A percentile compares a stretch with the other conserved stretches of the same genome.
These are phyloP conservation scores for Saturnispora saitoi DNA, from an alignment of 805 yeast genomes.

Conservation along the genomic window DNA sequence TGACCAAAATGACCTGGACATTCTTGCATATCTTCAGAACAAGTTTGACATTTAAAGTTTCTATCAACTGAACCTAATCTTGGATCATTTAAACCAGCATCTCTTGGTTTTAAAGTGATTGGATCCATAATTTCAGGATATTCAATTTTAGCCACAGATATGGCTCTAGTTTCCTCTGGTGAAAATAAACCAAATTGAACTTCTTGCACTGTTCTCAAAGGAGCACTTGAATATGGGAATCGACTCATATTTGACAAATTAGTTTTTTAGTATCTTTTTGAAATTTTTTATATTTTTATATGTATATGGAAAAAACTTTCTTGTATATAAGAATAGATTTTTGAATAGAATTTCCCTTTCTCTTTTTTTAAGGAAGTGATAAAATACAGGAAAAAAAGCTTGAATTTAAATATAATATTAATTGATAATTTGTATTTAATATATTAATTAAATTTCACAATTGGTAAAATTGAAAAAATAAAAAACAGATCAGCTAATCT, in stretches of 20 bases:
- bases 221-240: conserved; percentile 97
- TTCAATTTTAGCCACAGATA: conserved; percentile 95
- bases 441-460: background rate
- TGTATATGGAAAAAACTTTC: background rate
- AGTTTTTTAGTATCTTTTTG: conserved; percentile 1
- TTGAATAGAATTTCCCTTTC: background rate
- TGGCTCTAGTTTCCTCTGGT: conserved; percentile 96
- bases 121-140: conserved; percentile 99
- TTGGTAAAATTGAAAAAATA: background rate
- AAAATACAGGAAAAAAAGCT: background rate
- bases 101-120: conserved; percentile 87
- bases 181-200: conserved; percentile 97
- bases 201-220: conserved; percentile 93
- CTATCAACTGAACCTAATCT: conserved; percentile 95
- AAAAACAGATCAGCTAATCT: background rate
- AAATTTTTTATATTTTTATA: background rate
- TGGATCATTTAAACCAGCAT: conserved; percentile 96
- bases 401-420: background rate
- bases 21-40: conserved; percentile 98
- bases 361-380: background rate
- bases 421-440: background rate
- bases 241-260: conserved; percentile 25
- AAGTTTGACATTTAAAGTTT: conserved; percentile 95
- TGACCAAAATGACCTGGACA: conserved; percentile 99
- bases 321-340: background rate